These are phyloP conservation scores for Groenewaldozyma sp. DNA, from an alignment of 1,139 yeast genomes.

Conservation along the genomic window DNA sequence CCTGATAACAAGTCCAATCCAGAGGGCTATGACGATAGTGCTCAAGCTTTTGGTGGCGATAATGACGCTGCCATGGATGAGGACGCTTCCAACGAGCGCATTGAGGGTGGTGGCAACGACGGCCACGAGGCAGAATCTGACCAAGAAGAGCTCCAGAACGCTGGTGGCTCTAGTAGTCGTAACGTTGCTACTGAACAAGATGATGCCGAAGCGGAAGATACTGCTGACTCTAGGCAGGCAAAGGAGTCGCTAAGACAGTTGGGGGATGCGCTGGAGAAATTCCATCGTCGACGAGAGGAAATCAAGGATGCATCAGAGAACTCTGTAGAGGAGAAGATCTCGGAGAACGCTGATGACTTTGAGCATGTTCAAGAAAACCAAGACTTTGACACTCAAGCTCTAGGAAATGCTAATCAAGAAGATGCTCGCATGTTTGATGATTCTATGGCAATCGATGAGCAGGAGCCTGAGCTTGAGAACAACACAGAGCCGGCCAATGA, in stretches of 20 bases:
- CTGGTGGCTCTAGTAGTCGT: background rate
- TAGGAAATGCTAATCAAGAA: slow-evolving; percentile 82
- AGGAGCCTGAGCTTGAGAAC: slow-evolving; percentile 22
- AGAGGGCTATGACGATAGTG: slow-evolving; percentile 30
- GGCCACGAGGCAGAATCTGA: slow-evolving; percentile 20
- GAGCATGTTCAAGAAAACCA: slow-evolving; percentile 81
- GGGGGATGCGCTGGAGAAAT: slow-evolving; percentile 86
- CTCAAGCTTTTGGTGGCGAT: slow-evolving; percentile 39
- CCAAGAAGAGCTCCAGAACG: slow-evolving; percentile 8
- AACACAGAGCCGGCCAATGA: slow-evolving; percentile 35
- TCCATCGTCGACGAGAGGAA: slow-evolving; percentile 84
- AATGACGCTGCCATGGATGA: slow-evolving; percentile 40
- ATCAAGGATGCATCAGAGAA: slow-evolving; percentile 44
- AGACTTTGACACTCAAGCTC: slow-evolving; percentile 74
- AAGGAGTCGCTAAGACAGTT: slow-evolving; percentile 74
- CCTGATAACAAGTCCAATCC: slow-evolving; percentile 22
- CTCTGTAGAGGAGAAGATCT: slow-evolving; percentile 41
- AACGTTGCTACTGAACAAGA: slow-evolving; percentile 10
- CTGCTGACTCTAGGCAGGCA: slow-evolving; percentile 63
- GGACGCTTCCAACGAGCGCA: slow-evolving; percentile 42
- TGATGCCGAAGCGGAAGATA: slow-evolving; percentile 34
- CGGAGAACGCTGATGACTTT: slow-evolving; percentile 75
- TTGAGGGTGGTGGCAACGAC: slow-evolving; percentile 44
- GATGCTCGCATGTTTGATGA: slow-evolving; percentile 73
- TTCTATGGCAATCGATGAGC: slow-evolving; percentile 69